phyloP scores from a whole-genome alignment of 805 yeast species.

The Ogataea chonburiensis region DNA sequence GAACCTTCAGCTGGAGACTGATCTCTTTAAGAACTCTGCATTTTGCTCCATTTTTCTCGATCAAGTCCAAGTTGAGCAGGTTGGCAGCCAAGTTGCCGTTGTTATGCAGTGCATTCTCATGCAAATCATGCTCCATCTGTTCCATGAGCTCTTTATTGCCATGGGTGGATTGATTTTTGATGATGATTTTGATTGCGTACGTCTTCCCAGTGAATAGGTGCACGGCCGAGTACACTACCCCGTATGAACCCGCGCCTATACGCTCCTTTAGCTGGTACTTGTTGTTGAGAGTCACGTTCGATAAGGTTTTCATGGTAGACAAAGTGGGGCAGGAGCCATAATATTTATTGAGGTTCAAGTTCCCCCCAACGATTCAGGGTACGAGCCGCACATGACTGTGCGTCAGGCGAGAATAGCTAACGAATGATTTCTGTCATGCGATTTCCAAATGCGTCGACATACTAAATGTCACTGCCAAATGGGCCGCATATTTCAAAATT shows the following conservation, averaged over 20 bases:
- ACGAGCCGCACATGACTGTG: conserved; percentile 9
- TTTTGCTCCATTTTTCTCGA: conserved; percentile 34
- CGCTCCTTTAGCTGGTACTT: conserved; percentile 45
- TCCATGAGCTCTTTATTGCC: conserved; percentile 33
- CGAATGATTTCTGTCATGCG: conserved; percentile 5
- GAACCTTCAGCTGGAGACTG: conserved; percentile 69
- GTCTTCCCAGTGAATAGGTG: conserved; percentile 49
- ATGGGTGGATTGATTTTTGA: conserved; percentile 42
- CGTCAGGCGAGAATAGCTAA: conserved; percentile 1
- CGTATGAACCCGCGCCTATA: conserved; percentile 85
- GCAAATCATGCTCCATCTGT: conserved; percentile 30
- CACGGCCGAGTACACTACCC: conserved; percentile 69
- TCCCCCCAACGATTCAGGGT: conserved; percentile 4
- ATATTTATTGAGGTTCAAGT: conserved; percentile 3
- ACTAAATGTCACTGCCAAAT: conserved; percentile 1
- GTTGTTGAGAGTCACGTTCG: conserved; percentile 34
- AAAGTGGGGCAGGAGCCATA: background rate
- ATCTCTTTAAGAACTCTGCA: conserved; percentile 60
- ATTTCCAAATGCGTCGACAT: background rate
- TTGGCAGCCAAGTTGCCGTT: conserved; percentile 31
- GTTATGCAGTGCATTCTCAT: conserved; percentile 25
- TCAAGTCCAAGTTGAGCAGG: conserved; percentile 36
- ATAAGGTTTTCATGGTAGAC: conserved; percentile 28
- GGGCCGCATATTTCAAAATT: conserved; percentile 1
- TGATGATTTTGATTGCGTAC: conserved; percentile 71